Evolutionary conservation across 2,329 filamentous ascomycete species (phyloP).

Genomic region (Aspergillus oerlinghausenensis): DNA sequence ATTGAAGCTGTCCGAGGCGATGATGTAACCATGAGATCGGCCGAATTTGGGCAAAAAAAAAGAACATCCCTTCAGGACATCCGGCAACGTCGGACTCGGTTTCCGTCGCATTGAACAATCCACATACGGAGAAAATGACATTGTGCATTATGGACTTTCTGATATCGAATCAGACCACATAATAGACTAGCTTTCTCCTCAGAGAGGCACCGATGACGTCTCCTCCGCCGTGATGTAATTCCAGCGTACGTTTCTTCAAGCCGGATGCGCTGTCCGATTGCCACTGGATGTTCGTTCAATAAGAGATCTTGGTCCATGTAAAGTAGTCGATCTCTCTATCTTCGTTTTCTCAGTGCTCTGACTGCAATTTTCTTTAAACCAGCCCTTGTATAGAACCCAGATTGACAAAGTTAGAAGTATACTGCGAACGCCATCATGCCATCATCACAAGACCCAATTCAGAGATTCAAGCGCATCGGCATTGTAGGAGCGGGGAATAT

Average conservation of each 20-base stretch:
- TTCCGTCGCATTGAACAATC: neutral
- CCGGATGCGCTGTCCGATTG: conserved; percentile 12
- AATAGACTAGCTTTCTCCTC: neutral
- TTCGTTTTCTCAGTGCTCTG: neutral
- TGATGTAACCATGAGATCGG: conserved; percentile 12
- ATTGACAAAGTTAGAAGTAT: neutral
- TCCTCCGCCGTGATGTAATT: conserved; percentile 3
- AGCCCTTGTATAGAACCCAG: neutral
- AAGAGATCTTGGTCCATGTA: conserved; percentile 1
- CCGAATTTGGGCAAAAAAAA: neutral
- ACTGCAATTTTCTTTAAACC: neutral
- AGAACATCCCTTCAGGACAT: neutral
- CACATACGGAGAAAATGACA: neutral
- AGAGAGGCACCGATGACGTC: neutral
- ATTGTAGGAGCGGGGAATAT: conserved; percentile 40
- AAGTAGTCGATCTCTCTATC: neutral
- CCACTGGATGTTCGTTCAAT: conserved; percentile 15
- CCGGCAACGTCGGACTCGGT: neutral
- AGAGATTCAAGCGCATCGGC: conserved; percentile 35
- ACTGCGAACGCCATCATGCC: conserved; percentile 15
- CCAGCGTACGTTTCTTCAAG: neutral
- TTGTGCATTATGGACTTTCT: neutral
- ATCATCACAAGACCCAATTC: conserved; percentile 9
- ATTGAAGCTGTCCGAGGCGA: neutral
- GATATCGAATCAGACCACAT: neutral